phyloP scores from a whole-genome alignment of 768 basidiomycete species.

The Auricularia cornea region DNA sequence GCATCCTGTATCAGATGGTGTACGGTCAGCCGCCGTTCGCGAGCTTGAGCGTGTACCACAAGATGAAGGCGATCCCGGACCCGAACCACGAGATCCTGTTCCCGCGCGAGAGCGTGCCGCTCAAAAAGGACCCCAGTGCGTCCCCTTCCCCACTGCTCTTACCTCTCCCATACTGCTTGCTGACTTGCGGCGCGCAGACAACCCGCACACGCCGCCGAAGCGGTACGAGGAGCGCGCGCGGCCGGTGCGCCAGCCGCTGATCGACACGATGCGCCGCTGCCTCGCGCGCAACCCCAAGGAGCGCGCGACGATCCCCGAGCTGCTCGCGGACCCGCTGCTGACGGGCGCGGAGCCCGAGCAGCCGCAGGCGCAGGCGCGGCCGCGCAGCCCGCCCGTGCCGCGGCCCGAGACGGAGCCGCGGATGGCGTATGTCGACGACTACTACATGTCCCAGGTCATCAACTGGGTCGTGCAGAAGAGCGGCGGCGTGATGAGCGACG shows the following conservation, averaged over 20 bases:
- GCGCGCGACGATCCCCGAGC: constrained; percentile 77
- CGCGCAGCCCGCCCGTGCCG: not conserved
- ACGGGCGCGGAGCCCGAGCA: not conserved
- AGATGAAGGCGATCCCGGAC: constrained; percentile 93
- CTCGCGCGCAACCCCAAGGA: constrained; percentile 72
- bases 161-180: too few species aligned
- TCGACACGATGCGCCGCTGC: constrained; percentile 76
- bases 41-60: constrained; percentile 70
- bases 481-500: too few species aligned
- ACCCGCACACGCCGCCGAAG: constrained; percentile 22
- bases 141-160: too few species aligned
- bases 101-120: constrained; percentile 57
- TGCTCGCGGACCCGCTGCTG: constrained; percentile 39
- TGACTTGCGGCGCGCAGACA: not conserved
- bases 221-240: constrained; percentile 62
- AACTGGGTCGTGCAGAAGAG: too few species aligned
- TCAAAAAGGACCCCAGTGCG: constrained; percentile 14
- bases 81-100: constrained; percentile 69
- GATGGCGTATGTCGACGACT: not conserved
- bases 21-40: constrained; percentile 93
- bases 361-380: not conserved
- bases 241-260: constrained; percentile 65
- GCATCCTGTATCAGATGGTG: constrained; percentile 97
- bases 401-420: not conserved
- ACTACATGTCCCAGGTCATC: not conserved